These are phyloP conservation scores for Skeletonema grethae DNA, from an alignment of 108 stramenopile genomes.

Conservation along the genomic window DNA sequence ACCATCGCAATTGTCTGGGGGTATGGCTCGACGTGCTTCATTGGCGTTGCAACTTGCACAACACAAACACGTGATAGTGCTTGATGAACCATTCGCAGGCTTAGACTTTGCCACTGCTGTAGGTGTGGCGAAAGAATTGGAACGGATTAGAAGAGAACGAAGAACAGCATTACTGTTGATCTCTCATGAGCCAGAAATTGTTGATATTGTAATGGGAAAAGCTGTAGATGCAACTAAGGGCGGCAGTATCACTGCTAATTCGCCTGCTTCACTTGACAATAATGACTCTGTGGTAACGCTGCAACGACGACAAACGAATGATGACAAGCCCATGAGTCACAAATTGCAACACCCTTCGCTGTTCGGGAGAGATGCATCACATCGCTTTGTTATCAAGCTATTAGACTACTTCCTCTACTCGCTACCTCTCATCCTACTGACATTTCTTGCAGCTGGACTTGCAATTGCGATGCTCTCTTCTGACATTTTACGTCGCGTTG, in stretches of 20 bases:
- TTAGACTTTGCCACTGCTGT: constrained; percentile 60
- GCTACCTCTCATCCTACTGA: constrained; percentile 72
- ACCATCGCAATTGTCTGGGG: constrained; percentile 73
- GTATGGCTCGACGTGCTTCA: constrained; percentile 85
- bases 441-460: constrained; percentile 77
- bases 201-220: constrained; percentile 65
- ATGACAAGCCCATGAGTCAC: constrained; percentile 11
- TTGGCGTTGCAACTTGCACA: constrained; percentile 82
- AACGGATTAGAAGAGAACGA: constrained; percentile 52
- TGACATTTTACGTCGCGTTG: constrained; percentile 66
- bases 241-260: background rate
- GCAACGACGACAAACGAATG: constrained; percentile 29
- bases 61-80: constrained; percentile 73
- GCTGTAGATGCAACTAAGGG: constrained; percentile 7
- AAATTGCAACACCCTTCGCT: constrained; percentile 29
- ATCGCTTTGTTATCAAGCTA: constrained; percentile 60
- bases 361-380: constrained; percentile 43
- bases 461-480: constrained; percentile 81
- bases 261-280: constrained; percentile 9
- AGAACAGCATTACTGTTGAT: constrained; percentile 72
- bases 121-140: constrained; percentile 72
- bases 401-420: constrained; percentile 71
- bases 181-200: constrained; percentile 76
- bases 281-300: constrained; percentile 34
- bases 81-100: constrained; percentile 87